Evolutionary conservation across 164 flowering plant species (phyloP).

Genomic region (Berberis thunbergii): DNA sequence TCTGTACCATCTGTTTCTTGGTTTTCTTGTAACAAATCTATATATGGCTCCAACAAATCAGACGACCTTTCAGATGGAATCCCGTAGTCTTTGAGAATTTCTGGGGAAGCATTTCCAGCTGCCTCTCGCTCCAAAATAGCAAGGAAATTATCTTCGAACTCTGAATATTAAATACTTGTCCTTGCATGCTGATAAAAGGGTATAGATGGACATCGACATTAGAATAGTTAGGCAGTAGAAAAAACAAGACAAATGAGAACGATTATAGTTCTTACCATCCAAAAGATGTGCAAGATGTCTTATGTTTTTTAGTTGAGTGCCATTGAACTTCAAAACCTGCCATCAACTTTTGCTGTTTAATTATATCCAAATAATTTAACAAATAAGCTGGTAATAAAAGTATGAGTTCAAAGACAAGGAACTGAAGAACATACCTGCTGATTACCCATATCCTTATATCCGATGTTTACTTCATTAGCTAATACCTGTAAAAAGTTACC

Average conservation of each 20-base stretch:
- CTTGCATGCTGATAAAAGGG: constrained; percentile 53
- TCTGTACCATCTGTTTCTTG: constrained; percentile 15
- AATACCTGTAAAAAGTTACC: constrained; percentile 42
- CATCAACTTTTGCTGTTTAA: neutral
- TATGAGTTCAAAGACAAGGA: neutral
- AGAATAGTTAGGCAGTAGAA: neutral
- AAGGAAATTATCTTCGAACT: constrained; percentile 84
- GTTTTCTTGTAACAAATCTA: constrained; percentile 38
- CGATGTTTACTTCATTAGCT: constrained; percentile 87
- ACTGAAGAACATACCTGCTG: constrained; percentile 58
- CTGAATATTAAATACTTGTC: constrained; percentile 72
- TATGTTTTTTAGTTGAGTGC: constrained; percentile 70
- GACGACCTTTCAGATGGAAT: constrained; percentile 79
- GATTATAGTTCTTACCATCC: constrained; percentile 48
- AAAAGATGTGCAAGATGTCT: constrained; percentile 86
- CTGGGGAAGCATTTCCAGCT: constrained; percentile 44
- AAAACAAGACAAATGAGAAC: neutral
- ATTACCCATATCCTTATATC: constrained; percentile 89
- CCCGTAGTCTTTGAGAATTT: constrained; percentile 74
- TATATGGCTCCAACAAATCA: constrained; percentile 66
- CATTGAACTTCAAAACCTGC: constrained; percentile 89
- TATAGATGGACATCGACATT: constrained; percentile 6
- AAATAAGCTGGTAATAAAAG: neutral
- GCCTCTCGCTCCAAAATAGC: constrained; percentile 79
- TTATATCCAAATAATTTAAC: neutral